A percentile compares a stretch with the other conserved stretches of the same genome.
Evolutionary conservation across 345 rosid species (phyloP).

Genomic region (Eucalyptus cloeziana): DNA sequence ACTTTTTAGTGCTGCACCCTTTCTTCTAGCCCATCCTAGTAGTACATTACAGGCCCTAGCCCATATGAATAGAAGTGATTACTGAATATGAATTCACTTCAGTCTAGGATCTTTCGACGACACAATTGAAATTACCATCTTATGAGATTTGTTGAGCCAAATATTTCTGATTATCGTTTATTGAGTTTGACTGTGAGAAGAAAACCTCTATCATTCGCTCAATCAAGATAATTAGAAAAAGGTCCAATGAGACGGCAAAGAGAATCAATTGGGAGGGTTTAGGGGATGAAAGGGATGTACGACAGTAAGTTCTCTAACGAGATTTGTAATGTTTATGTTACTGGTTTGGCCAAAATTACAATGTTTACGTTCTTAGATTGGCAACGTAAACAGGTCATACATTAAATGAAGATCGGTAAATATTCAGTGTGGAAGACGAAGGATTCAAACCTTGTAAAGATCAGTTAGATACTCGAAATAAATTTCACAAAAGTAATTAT

Average conservation of each 20-base stretch:
- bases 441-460: too few relatives aligned
- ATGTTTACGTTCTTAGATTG: not conserved
- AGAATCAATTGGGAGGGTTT: not conserved
- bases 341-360: not conserved
- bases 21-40: not conserved
- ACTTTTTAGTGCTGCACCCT: not conserved
- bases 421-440: too few relatives aligned
- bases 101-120: not conserved
- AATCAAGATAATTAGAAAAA: not conserved
- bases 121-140: not conserved
- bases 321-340: not conserved
- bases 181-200: not conserved
- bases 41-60: not conserved
- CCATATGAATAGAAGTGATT: not conserved
- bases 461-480: too few relatives aligned
- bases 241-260: not conserved
- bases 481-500: not conserved
- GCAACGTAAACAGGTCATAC: not conserved
- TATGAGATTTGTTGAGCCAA: not conserved
- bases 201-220: not conserved
- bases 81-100: not conserved
- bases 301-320: not conserved
- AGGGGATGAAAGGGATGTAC: not conserved
- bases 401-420: too few relatives aligned
- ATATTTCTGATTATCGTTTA: not conserved